Base-by-base conservation (phyloP, 129 eudicot genomes). In the Flaveria ramosissima region DNA sequence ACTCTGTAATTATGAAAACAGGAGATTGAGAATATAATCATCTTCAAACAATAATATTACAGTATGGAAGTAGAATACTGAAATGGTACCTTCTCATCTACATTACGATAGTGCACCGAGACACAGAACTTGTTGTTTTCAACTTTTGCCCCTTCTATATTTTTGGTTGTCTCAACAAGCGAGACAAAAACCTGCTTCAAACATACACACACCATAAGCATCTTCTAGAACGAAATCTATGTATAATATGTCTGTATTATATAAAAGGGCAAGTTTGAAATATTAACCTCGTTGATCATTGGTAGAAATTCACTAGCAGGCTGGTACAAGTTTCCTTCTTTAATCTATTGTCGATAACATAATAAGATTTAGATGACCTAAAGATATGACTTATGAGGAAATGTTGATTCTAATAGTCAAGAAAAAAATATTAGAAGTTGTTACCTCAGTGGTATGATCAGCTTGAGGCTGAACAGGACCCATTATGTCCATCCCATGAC, bases 401-500 rank as follows among this genome's bases (percentile, higher is more conserved):
- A 23, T 10, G 9, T 4, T 62, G 67, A 42, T 39, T 72, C 46
- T 51, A 56, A 12, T 30, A 48, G 20, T 52, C 75, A 75, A 20
- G n/a, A 9, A n/a, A 51, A 51, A 67, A 19, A 12, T 16, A 27
- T 3, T 15, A 23, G 19, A 14, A 19, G 14, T 47, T 68, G 62
- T 30, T 81, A 91, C 99, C 96, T 89, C 90, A 72, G 71, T 61
- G 64, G 76, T 79, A 66, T 70, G 80, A 65, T 83, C 90, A 63
- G 71, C 70, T 42, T 86, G 48, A 63, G 90, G 78, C 24, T 73
- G 80, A 75, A 84, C 90, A 30, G 97, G 99, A 67, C 91, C 89
- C 92, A 89, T 83, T 26, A 95, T 95, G 82, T 95, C 99, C 99
- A 95, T 92, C 42, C 99, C 99, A 73, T 95, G 99, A 82, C 99